Base-by-base conservation (phyloP, 2,329 filamentous ascomycete genomes). In the Ustilaginoidea virens region DNA sequence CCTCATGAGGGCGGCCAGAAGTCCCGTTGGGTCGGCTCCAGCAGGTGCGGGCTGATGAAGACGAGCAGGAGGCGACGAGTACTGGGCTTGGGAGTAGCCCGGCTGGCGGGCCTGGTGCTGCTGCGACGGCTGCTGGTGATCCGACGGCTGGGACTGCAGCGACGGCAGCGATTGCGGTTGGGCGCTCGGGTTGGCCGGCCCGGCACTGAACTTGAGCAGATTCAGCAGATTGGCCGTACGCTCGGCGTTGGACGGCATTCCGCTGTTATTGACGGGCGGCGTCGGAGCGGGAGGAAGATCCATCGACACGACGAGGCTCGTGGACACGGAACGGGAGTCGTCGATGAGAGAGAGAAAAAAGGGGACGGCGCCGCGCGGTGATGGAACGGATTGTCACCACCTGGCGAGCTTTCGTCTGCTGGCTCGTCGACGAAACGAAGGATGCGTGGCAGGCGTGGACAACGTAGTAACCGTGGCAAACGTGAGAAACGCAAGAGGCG, bases 1-100 rank as follows among this genome's bases (percentile, higher is more conserved):
- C 46, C 66, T 62, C 62, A 74, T 73, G 47, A 74, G 58, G 33
- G 66, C 68, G 32, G 69, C 68, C 30, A 74, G 58, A 36, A 72
- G 51, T 31, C 69, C 69, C 25, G 60, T 60, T 15, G 69, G 69
- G 35, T 73, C 69, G 29, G 64, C 63, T 24, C 60, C 55, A 17
- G 62, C 53, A 2, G 69, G 69, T 7, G 68, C 66, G 2, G 69
- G 69, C 32, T 68, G 66, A 33, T 73, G 64, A 18, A 73, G 61
- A 29, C 55, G 56, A 30, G 54, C 47, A 12, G 48, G 33, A 27
- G 30, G 49, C 34, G 47, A 47, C 23, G 39, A 34, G 26, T 39
- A 37, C 24, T 40, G 37, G n/a, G 33, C 28, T 30, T 38, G 37
- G 28, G 33, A 33, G 23, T 36, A 38, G 34, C 34, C 39, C 11